Percentiles rank a stretch among this genome's conserved stretches.
phyloP scores from a whole-genome alignment of 2,329 filamentous ascomycete genomes.

The Fusarium transvaalense region DNA sequence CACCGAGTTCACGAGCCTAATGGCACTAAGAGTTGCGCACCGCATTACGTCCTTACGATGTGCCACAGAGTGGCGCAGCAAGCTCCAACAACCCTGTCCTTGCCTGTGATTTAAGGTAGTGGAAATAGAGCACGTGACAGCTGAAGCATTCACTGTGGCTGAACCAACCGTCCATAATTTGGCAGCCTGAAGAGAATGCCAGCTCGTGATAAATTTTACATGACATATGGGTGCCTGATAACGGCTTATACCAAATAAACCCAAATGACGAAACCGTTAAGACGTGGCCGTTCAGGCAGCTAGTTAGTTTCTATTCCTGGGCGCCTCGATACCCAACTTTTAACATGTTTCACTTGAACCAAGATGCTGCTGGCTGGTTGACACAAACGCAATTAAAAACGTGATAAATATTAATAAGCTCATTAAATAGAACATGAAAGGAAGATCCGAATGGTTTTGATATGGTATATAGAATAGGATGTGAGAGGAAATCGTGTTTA shows the following conservation, averaged over 20 bases:
- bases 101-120: neutral
- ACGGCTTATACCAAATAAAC: neutral
- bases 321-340: constrained; percentile 12
- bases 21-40: constrained; percentile 47
- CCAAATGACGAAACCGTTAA: constrained; percentile 1
- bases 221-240: constrained; percentile 30
- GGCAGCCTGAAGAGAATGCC: constrained; percentile 45
- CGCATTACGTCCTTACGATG: constrained; percentile 36
- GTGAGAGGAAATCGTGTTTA: neutral
- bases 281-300: constrained; percentile 15
- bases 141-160: constrained; percentile 31
- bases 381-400: neutral
- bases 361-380: neutral
- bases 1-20: constrained; percentile 52
- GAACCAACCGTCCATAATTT: constrained; percentile 25
- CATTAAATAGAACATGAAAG: neutral
- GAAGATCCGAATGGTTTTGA: neutral
- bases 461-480: too few species aligned
- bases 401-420: neutral
- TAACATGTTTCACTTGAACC: neutral
- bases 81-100: constrained; percentile 1
- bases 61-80: constrained; percentile 48
- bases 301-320: neutral
- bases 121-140: constrained; percentile 33
- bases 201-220: constrained; percentile 38